Base-by-base conservation (phyloP, 208 protist species). In the Trypanosoma avium region DNA sequence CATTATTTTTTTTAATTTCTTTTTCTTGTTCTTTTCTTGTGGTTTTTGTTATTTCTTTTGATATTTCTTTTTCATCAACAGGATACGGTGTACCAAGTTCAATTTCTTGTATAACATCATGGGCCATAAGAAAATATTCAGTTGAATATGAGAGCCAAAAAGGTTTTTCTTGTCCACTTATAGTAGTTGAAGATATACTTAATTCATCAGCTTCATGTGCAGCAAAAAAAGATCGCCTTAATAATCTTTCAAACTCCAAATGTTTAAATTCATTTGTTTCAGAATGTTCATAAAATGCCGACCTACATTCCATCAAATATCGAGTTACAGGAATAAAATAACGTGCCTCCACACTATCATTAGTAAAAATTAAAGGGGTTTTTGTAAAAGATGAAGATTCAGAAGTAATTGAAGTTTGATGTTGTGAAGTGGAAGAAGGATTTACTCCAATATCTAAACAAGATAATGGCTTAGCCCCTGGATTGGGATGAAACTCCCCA, bases 221-320 rank as follows among this genome's bases (percentile, higher is more conserved):
- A 4, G 32, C 65, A 26, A 62, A 64, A 13, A 59, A 64, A 35
- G 46, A 62, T 29, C 26, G 65, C 0, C 57, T 43, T 19, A 71
- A 24, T 36, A 71, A 26, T 32, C 48, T 47, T 36, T 71, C 65
- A 71, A 71, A 71, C 27, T 64, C 65, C 45, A 71, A 24, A 10
- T 71, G 65, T 36, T 59, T 62, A 40, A 42, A 71, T 24, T 35
- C 1, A 55, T n/a, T 27, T 12, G 38, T 33, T 29, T 33, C 48
- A 3, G 56, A 22, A 27, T 58, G 56, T 8, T 63, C 33, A 29
- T 50, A 71, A 32, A 71, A 71, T 38, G 54, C 48, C 7, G 36
- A n/a, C 1, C 56, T 32, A 50, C 55, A 71, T 3, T 71, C 26
- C 56, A 71, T 29, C 22, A 71, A 33, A 7, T 9, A 27, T 17